Evolutionary conservation across 768 basidiomycete species (phyloP), one percentile per base, ranked within the genome.

Genomic region (Russula foetens): DNA sequence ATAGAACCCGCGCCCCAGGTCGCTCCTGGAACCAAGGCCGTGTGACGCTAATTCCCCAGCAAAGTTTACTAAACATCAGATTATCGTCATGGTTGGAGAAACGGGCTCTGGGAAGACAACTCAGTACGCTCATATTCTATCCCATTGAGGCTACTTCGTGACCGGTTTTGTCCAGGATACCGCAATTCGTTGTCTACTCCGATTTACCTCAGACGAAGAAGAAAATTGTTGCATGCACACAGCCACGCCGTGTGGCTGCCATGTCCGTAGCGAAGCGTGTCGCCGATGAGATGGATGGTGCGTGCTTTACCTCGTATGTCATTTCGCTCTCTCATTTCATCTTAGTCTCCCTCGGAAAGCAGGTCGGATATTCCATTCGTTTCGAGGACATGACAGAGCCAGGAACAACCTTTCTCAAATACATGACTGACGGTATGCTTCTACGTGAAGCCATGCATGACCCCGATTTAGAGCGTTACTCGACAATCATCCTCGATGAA

Each of bases 391-490:
- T 93, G 90, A 89, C 96, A 45, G 82, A 91, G 66, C 77, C 84
- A 0, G 88, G 90, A 0, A 89, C 87, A 33, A 98, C 97, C 0
- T 97, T 99, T 74, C 79, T 99, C 64, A 98, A 97, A 72, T 98
- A 99, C 77, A 97, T 98, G 95, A 99, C 97, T 17, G 97, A 99
- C 67, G 97, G 96, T 82, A 97, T 98, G 94, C 85, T 92, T 57
- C 83, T 96, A n/a, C 86, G 94, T 21, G 94, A 97, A 76, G 94
- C 93, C 5, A 99, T 98, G 95, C 92, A 95, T 73, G 96, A 98
- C 73, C 89, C 92, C 9, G 80, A 83, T 21, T 82, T 98, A 41
- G 77, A 81, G 28, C 84, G 94, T 4, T 99, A 99, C 72, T 96
- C 92, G 21, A 98, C 96, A 23, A 94, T 99, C 74, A 98, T 99